Evolutionary conservation across 2,329 filamentous ascomycete species (phyloP).

Genomic region (Fusarium odoratissimum): DNA sequence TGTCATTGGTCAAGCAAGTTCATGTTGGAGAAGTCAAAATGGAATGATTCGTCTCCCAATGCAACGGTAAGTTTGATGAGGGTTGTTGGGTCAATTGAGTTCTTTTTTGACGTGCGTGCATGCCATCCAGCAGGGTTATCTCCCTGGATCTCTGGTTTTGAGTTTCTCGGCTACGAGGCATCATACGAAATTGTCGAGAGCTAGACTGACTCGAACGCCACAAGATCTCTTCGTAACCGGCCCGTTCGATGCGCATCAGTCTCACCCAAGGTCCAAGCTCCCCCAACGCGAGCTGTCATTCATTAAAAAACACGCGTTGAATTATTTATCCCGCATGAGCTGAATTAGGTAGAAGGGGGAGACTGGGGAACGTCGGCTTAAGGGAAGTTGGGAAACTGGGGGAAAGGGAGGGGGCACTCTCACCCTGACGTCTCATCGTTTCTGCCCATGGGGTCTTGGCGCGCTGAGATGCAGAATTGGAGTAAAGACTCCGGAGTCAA

Average conservation of each 20-base stretch:
- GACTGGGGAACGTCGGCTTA: not conserved
- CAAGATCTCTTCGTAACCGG: conserved; percentile 1
- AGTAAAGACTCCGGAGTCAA: not conserved
- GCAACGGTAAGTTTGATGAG: not conserved
- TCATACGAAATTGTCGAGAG: not conserved
- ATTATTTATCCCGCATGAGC: conserved; percentile 6
- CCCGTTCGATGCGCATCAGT: not conserved
- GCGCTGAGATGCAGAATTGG: not conserved
- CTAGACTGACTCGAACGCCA: conserved; percentile 15
- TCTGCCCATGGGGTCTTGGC: not conserved
- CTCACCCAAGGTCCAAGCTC: not conserved
- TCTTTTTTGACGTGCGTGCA: not conserved
- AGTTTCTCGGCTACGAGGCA: not conserved
- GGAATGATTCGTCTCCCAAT: not conserved
- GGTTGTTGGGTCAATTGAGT: not conserved
- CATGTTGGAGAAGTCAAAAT: not conserved
- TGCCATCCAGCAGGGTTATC: not conserved
- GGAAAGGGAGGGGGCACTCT: not conserved
- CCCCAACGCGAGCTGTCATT: not conserved
- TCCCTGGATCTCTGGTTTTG: not conserved
- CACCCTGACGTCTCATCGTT: not conserved
- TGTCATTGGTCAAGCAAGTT: not conserved
- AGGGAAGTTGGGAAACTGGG: not conserved
- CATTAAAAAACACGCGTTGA: not conserved
- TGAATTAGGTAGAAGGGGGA: not conserved